phyloP scores from a whole-genome alignment of 208 protist genomes.

The Trypanosoma melophagium region DNA sequence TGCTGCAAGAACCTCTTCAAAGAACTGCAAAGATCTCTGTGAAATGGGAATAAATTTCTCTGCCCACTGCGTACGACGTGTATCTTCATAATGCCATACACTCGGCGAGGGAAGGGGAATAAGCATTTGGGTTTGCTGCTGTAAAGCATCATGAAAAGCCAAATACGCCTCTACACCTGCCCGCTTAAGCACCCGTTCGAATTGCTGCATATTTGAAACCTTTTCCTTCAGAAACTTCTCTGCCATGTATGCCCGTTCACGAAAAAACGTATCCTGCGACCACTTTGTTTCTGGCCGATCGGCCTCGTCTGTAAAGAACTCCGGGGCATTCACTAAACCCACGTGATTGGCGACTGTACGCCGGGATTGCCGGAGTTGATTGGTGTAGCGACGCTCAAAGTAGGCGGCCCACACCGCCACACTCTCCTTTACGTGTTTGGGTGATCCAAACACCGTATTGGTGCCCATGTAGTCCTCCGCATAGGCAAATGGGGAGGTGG shows the following conservation, averaged over 20 bases:
- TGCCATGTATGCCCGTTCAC: constrained; percentile 63
- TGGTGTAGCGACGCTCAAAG: constrained; percentile 49
- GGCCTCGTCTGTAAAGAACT: constrained; percentile 70
- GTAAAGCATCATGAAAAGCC: constrained; percentile 61
- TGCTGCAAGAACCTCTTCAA: constrained; percentile 47
- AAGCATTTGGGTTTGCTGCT: constrained; percentile 69
- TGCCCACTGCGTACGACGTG: constrained; percentile 68
- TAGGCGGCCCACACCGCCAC: constrained; percentile 61
- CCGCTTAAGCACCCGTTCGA: constrained; percentile 56
- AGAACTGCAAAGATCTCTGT: constrained; percentile 55
- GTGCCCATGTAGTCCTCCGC: constrained; percentile 89
- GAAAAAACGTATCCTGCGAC: constrained; percentile 73
- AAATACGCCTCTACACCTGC: constrained; percentile 51
- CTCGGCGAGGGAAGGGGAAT: constrained; percentile 74
- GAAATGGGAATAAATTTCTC: constrained; percentile 67
- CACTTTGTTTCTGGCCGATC: constrained; percentile 82
- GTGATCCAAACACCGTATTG: constrained; percentile 58
- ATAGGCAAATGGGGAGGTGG: constrained; percentile 68
- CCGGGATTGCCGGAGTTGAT: constrained; percentile 55
- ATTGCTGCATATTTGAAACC: constrained; percentile 67
- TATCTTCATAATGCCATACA: constrained; percentile 80
- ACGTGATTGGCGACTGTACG: constrained; percentile 59
- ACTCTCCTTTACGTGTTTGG: constrained; percentile 60
- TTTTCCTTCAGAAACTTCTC: constrained; percentile 78
- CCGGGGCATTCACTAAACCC: constrained; percentile 42